Base-by-base conservation (phyloP, 306 rosid species). In the peach (Prunus persica) region DNA sequence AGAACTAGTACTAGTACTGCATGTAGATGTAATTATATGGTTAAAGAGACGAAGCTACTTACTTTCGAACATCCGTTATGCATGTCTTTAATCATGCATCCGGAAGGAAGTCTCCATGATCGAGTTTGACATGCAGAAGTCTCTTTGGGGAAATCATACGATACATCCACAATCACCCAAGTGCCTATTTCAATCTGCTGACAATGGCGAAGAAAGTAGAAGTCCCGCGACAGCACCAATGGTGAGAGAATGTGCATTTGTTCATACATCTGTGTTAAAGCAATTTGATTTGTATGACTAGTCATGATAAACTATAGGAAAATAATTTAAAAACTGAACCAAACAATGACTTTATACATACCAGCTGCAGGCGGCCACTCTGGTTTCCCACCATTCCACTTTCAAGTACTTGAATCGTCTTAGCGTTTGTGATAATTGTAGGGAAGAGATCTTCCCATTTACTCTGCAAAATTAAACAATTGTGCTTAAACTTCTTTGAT, bases 201-300 rank as follows among this genome's bases (percentile, higher is more conserved):
- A 76, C 93, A 91, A 49, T 71, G 68, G 6, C 97, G 96, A 30
- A 93, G 84, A 58, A 91, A 87, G 69, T 27, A 66, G 76, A 81
- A 83, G 34, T 87, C 90, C 8, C 96, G 78, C 32, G 87, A 73
- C 50, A 79, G 77, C 64, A 93, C 88, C 34, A 91, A 19, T 0
- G 89, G 97, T 10, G 98, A 91, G 24, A 91, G 88, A 76, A 83
- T 78, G 79, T 91, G 98, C 87, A 89, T 80, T 74, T 93, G 83
- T 64, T 80, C 92, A 69, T 82, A 68, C 92, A 91, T 88, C 98
- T 93, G 87, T 78, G 82, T 41, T 24, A 20, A 52, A 56, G 12
- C 8, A 2, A 8, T 15, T 69, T 8, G 38, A 24, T 5, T 22
- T 8, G 41, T 24, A 22, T 46, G 30, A 46, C 41, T 38, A 8